phyloP scores from a whole-genome alignment of 164 flowering plant species.

The Piper longum region DNA sequence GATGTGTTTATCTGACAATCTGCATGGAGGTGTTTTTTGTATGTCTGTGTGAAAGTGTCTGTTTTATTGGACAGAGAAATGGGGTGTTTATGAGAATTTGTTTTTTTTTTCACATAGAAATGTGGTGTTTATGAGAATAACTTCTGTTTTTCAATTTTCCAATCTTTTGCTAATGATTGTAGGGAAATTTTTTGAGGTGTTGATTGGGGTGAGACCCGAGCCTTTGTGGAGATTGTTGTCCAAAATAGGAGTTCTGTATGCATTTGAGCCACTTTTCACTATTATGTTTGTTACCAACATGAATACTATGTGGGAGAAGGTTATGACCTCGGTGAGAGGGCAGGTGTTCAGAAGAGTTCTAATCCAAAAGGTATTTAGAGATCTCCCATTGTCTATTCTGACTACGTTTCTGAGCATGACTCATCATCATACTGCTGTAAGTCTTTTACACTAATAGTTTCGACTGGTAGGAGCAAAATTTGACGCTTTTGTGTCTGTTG shows the following conservation, averaged over 20 bases:
- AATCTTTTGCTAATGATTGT: background rate
- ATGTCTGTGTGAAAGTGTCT: too few species aligned
- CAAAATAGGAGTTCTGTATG: slow-evolving; percentile 51
- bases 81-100: background rate
- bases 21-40: too few species aligned
- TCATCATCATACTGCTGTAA: background rate
- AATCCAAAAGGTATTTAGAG: slow-evolving; percentile 65
- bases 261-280: slow-evolving; percentile 80
- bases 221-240: slow-evolving; percentile 68
- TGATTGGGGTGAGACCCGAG: slow-evolving; percentile 63
- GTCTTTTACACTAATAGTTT: background rate
- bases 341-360: slow-evolving; percentile 64
- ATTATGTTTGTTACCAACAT: slow-evolving; percentile 62
- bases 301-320: slow-evolving; percentile 80
- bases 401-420: background rate
- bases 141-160: background rate
- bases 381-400: background rate
- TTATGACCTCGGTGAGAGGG: slow-evolving; percentile 76
- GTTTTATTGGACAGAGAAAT: background rate
- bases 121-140: background rate
- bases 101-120: background rate
- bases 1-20: too few species aligned
- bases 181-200: slow-evolving; percentile 85
- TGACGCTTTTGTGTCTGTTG: too few species aligned
- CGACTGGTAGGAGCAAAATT: too few species aligned